These are phyloP conservation scores for Cercophora scortea DNA, from an alignment of 495 filamentous ascomycete species.

Conservation along the genomic window DNA sequence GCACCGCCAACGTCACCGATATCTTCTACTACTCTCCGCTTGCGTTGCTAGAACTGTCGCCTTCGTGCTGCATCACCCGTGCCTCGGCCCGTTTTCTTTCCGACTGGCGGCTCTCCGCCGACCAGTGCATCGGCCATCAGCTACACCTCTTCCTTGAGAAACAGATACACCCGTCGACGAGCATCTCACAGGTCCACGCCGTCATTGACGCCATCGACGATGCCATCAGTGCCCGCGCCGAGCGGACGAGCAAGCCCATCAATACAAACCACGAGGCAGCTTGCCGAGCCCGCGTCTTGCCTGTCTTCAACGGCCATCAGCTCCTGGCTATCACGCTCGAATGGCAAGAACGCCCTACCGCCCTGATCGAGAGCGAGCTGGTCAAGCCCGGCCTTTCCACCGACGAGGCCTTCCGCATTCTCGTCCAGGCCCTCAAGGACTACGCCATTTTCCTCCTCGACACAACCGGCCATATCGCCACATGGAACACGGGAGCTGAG, in stretches of 20 bases:
- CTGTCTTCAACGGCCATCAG: conserved; percentile 39
- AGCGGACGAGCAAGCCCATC: conserved; percentile 19
- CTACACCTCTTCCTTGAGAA: conserved; percentile 35
- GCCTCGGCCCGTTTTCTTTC: conserved; percentile 43
- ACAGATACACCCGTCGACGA: conserved; percentile 18
- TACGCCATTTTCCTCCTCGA: conserved; percentile 65
- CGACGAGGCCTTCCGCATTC: conserved; percentile 52
- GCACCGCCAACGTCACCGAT: not conserved
- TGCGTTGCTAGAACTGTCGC: conserved; percentile 42
- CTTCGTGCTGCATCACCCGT: conserved; percentile 35
- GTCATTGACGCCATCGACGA: conserved; percentile 37
- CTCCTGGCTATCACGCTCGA: conserved; percentile 44
- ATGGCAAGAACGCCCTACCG: conserved; percentile 26
- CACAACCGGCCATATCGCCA: conserved; percentile 47
- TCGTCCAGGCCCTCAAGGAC: conserved; percentile 58
- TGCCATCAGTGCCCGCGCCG: conserved; percentile 32
- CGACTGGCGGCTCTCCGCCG: conserved; percentile 27
- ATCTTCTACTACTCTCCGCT: conserved; percentile 43
- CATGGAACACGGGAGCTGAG: conserved; percentile 56
- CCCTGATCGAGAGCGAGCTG: conserved; percentile 28
- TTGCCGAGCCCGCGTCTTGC: conserved; percentile 40
- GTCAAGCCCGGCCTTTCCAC: conserved; percentile 32
- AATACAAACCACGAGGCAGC: conserved; percentile 12
- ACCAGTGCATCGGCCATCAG: conserved; percentile 33
- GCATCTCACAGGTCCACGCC: conserved; percentile 25